Conservation (phyloP, 2,329 filamentous ascomycete genomes). For the Aspergillus sergii region DNA sequence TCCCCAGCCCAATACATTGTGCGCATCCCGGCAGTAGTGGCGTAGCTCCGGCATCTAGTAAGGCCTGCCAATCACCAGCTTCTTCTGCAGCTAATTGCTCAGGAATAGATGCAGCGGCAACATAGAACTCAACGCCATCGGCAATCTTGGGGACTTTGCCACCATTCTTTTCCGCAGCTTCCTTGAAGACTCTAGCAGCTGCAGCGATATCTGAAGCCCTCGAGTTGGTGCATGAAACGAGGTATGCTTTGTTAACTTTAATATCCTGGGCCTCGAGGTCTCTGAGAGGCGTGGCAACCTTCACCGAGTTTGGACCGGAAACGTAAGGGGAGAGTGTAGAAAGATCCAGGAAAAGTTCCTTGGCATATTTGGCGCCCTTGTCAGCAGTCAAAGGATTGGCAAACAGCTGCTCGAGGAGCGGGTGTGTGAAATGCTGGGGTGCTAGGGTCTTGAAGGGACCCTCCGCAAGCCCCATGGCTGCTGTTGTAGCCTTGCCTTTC, state of each 20-base stretch:
- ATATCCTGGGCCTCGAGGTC: slow-evolving; percentile 76
- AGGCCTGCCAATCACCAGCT: slow-evolving; percentile 79
- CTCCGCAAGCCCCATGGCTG: slow-evolving; percentile 61
- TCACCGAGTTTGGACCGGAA: slow-evolving; percentile 87
- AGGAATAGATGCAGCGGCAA: slow-evolving; percentile 77
- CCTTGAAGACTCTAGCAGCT: slow-evolving; percentile 82
- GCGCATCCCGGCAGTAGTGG: slow-evolving; percentile 74
- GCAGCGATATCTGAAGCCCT: slow-evolving; percentile 78
- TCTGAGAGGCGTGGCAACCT: slow-evolving; percentile 75
- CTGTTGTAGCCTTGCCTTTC: slow-evolving; percentile 71
- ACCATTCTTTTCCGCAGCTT: slow-evolving; percentile 64
- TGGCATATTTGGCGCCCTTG: slow-evolving; percentile 77
- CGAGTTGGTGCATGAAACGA: slow-evolving; percentile 89
- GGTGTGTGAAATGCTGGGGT: slow-evolving; percentile 69
- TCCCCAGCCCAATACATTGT: slow-evolving; percentile 83
- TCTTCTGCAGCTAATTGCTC: slow-evolving; percentile 80
- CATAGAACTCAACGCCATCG: slow-evolving; percentile 79
- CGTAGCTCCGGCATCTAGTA: slow-evolving; percentile 78
- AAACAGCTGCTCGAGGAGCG: slow-evolving; percentile 71
- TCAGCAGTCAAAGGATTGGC: slow-evolving; percentile 70
- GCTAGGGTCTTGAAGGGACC: slow-evolving; percentile 51
- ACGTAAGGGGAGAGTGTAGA: slow-evolving; percentile 83
- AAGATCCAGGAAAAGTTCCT: slow-evolving; percentile 78
- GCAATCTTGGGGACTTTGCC: slow-evolving; percentile 71
- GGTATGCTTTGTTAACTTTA: slow-evolving; percentile 78